These are phyloP conservation scores for Fusarium acutatum DNA, from an alignment of 2,329 filamentous ascomycete species.

Conservation along the genomic window DNA sequence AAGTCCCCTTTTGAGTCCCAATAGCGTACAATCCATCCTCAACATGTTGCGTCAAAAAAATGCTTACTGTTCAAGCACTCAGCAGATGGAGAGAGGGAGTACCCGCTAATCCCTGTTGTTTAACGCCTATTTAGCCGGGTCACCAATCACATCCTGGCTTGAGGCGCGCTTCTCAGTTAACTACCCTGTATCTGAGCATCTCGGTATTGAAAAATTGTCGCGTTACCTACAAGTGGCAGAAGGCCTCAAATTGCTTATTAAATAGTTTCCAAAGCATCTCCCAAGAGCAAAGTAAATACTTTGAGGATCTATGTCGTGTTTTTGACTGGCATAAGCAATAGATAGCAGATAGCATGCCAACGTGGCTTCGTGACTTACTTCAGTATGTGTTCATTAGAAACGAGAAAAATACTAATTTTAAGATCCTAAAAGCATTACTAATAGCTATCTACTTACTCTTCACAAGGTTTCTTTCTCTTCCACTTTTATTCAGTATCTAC, in stretches of 20 bases:
- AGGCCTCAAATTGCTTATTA: accelerated
- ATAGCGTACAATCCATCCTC: neutral
- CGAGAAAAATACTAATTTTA: too few species aligned
- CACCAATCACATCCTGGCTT: neutral
- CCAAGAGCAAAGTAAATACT: accelerated
- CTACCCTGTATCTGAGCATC: neutral
- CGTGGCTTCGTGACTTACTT: too few species aligned
- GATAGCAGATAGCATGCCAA: too few species aligned
- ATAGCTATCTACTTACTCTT: too few species aligned
- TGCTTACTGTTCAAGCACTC: neutral
- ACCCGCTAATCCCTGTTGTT: neutral
- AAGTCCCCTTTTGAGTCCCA: too few species aligned
- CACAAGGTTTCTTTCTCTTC: too few species aligned
- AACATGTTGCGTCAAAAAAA: neutral
- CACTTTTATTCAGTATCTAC: too few species aligned
- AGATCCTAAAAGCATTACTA: too few species aligned
- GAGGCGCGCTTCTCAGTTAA: accelerated
- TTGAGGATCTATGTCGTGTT: accelerated
- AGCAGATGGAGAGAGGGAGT: neutral
- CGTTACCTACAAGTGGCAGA: accelerated
- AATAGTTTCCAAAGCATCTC: neutral
- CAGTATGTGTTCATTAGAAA: too few species aligned
- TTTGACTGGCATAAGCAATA: neutral
- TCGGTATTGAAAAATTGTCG: accelerated
- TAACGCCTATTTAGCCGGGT: neutral